These are phyloP conservation scores for Cerrena zonata DNA, from an alignment of 1,284 basidiomycete genomes.

Conservation along the genomic window DNA sequence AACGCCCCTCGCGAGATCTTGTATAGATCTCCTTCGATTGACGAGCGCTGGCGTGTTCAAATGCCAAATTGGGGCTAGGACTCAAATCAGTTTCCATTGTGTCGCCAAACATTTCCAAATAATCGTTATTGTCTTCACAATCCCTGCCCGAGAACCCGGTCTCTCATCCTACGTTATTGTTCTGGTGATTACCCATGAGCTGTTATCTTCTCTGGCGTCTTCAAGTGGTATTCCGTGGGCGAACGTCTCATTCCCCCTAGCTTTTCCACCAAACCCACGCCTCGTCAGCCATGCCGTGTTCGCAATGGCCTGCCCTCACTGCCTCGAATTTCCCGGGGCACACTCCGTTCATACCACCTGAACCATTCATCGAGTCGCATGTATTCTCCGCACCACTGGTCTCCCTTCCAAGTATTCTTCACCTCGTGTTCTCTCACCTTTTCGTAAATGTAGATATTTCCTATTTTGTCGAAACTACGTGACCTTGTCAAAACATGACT, in stretches of 20 bases:
- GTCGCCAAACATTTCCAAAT: slow-evolving; percentile 35
- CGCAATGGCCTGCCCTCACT: neutral
- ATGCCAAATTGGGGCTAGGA: slow-evolving; percentile 29
- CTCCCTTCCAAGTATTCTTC: neutral
- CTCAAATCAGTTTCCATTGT: slow-evolving; percentile 36
- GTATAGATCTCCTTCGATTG: slow-evolving; percentile 33
- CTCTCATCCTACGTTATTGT: slow-evolving; percentile 31
- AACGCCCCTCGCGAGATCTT: slow-evolving; percentile 36
- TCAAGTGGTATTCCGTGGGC: slow-evolving; percentile 8
- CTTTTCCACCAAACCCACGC: slow-evolving; percentile 19
- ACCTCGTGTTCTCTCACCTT: slow-evolving; percentile 18
- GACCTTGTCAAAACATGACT: slow-evolving; percentile 19
- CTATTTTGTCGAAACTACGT: slow-evolving; percentile 6
- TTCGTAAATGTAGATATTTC: slow-evolving; percentile 12
- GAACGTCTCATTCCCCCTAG: slow-evolving; percentile 3
- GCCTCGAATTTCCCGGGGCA: neutral
- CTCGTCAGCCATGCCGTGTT: slow-evolving; percentile 19
- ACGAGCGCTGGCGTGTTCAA: slow-evolving; percentile 31
- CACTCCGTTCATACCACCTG: neutral
- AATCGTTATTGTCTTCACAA: slow-evolving; percentile 40
- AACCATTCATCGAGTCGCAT: neutral
- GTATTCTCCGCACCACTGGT: neutral
- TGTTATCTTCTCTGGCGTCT: slow-evolving; percentile 23
- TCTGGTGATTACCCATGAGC: slow-evolving; percentile 22
- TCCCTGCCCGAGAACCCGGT: slow-evolving; percentile 27